Percentiles rank a stretch among this genome's conserved stretches.
These are phyloP conservation scores for Chamaecrista fasciculata DNA, from an alignment of 306 rosid genomes.

Conservation along the genomic window DNA sequence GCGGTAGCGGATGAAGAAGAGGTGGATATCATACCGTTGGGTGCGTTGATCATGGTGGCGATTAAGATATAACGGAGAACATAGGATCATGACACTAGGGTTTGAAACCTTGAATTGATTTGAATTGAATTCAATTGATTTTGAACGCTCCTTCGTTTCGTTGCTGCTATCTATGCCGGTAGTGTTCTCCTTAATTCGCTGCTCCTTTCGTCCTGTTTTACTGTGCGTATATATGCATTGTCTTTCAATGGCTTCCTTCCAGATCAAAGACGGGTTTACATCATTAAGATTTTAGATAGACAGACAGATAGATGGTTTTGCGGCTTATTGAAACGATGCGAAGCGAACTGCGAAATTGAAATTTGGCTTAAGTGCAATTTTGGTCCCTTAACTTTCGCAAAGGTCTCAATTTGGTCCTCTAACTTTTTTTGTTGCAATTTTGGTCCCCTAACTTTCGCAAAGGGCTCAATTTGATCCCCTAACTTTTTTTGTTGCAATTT, in stretches of 20 bases:
- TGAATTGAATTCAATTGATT: neutral
- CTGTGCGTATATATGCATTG: neutral
- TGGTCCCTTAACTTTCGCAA: too few relatives aligned
- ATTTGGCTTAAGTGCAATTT: too few relatives aligned
- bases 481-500: too few relatives aligned
- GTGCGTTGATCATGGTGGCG: constrained; percentile 53
- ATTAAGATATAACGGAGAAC: constrained; percentile 28
- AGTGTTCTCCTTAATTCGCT: constrained; percentile 5
- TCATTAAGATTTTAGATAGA: neutral
- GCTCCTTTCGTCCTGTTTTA: neutral
- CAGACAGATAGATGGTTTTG: neutral
- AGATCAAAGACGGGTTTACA: neutral
- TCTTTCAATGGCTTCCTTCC: constrained; percentile 1
- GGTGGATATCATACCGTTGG: constrained; percentile 75
- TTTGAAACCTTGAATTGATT: constrained; percentile 19
- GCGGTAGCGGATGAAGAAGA: constrained; percentile 52
- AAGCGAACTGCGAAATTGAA: neutral
- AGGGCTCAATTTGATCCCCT: too few relatives aligned
- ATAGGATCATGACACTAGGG: constrained; percentile 68
- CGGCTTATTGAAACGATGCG: constrained; percentile 33
- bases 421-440: too few relatives aligned
- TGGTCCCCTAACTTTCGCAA: too few relatives aligned
- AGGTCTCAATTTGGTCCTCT: too few relatives aligned
- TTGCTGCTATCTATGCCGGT: neutral
- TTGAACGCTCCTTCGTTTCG: neutral